Evolutionary conservation across 2,329 filamentous ascomycete genomes (phyloP), one percentile per base, ranked within the genome.

Genomic region (Aspergillus sp.): DNA sequence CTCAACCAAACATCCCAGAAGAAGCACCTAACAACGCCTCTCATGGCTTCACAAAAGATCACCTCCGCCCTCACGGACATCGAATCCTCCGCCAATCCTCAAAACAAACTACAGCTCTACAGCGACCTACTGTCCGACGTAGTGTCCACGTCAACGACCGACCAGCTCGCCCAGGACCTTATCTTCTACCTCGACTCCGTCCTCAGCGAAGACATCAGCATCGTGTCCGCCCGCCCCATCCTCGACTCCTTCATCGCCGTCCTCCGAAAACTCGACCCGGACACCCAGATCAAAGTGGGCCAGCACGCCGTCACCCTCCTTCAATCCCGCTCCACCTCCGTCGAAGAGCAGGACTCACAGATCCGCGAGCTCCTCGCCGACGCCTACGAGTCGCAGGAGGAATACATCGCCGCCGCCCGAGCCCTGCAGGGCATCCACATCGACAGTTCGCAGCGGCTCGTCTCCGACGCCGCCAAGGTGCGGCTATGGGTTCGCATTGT

Each of bases 401-500:
- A 96, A 73, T 96, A 90, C 75, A 79, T 84, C 22, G 85, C 85
- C 31, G 92, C 94, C 0, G 95, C 95, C 29, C 87, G 88, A 71
- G 82, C 85, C 10, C 84, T 99, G 6, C 86, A 91, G 69, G 89
- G 88, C 42, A 96, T 98, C 67, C 90, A 92, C 36, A 87, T 98
- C 51, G 94, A 99, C 73, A 90, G 86, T 58, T 93, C 92, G 2
- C 92, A 96, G 79, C 89, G 94, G 52, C 87, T 90, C 58, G 87
- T 97, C 39, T 87, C 88, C 29, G 88, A 92, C 72, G 87, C 91
- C 68, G 90, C 94, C 67, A 93, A 92, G 77, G 91, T 92, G 9
- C 83, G 84, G 56, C 86, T 95, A 56, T 98, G 94, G 91, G 90
- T 98, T 67, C 90, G 94, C 61, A 96, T 99, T 72, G 92, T 96